A percentile compares a stretch with the other conserved stretches of the same genome.
phyloP scores from a whole-genome alignment of 805 yeast species.

The Ogataea populi-albae region DNA sequence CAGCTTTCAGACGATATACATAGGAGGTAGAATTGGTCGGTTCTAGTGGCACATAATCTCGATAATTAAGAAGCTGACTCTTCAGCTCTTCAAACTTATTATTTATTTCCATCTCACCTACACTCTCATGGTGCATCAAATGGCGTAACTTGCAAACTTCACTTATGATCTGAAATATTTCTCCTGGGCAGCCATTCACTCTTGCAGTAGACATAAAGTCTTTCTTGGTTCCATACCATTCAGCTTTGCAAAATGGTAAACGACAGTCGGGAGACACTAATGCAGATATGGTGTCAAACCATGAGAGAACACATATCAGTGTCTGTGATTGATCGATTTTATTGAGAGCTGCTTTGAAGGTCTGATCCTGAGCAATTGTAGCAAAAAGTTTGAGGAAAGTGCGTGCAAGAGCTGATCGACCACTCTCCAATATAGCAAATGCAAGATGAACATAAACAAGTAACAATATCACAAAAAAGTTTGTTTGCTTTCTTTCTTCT shows the following conservation, averaged over 20 bases:
- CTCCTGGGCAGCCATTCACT: conserved; percentile 63
- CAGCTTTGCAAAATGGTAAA: conserved; percentile 49
- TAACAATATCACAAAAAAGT: conserved; percentile 47
- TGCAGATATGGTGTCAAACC: conserved; percentile 60
- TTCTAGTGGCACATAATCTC: conserved; percentile 42
- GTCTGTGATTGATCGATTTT: conserved; percentile 49
- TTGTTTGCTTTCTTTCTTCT: conserved; percentile 36
- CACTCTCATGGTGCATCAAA: conserved; percentile 6
- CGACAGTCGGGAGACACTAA: conserved; percentile 56
- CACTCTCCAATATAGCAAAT: conserved; percentile 53
- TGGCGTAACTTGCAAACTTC: conserved; percentile 40
- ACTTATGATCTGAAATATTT: conserved; percentile 46
- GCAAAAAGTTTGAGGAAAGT: conserved; percentile 49
- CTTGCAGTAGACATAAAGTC: conserved; percentile 46
- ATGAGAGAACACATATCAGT: conserved; percentile 49
- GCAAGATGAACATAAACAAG: conserved; percentile 53
- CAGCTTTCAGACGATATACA: conserved; percentile 44
- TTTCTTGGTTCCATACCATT: conserved; percentile 48
- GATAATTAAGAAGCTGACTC: conserved; percentile 37
- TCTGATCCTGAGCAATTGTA: conserved; percentile 45
- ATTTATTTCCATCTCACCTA: conserved; percentile 3
- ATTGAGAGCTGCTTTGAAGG: conserved; percentile 41
- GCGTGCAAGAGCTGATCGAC: conserved; percentile 49
- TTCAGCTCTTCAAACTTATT: conserved; percentile 31
- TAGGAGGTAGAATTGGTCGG: conserved; percentile 32